Evolutionary conservation across 2,329 filamentous ascomycete species (phyloP).

Genomic region (Fusarium irregulare): DNA sequence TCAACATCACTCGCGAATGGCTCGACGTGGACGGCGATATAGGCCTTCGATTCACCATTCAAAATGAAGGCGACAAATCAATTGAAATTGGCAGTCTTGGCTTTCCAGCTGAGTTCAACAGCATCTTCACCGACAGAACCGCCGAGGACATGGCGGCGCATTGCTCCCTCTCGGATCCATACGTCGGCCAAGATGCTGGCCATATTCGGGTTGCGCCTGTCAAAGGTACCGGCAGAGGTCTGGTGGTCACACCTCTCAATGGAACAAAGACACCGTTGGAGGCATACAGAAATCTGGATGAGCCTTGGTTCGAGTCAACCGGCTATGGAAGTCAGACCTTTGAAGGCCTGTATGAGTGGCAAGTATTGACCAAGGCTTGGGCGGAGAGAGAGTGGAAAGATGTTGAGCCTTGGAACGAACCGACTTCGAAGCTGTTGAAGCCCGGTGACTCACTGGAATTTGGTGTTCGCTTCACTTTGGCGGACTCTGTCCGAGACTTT

Average conservation of each 20-base stretch:
- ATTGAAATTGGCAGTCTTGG: conserved; percentile 68
- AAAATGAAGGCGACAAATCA: conserved; percentile 54
- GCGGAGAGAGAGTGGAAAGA: conserved; percentile 66
- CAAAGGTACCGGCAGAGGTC: conserved; percentile 62
- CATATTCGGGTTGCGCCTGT: conserved; percentile 66
- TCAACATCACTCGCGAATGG: conserved; percentile 66
- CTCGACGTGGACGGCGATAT: conserved; percentile 60
- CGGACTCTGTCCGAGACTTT: conserved; percentile 58
- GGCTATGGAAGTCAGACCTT: conserved; percentile 66
- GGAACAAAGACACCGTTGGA: conserved; percentile 60
- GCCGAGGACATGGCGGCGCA: conserved; percentile 60
- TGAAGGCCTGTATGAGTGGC: conserved; percentile 72
- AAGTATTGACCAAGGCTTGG: conserved; percentile 64
- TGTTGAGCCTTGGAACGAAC: conserved; percentile 64
- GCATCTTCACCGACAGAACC: conserved; percentile 65
- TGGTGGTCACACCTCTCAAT: conserved; percentile 65
- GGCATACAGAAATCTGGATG: conserved; percentile 64
- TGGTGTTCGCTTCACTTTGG: conserved; percentile 64
- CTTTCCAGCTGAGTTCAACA: conserved; percentile 71
- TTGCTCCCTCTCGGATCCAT: conserved; percentile 69
- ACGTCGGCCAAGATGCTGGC: conserved; percentile 69
- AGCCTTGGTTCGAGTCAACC: conserved; percentile 54
- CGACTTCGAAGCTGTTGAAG: conserved; percentile 59
- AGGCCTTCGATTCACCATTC: conserved; percentile 62
- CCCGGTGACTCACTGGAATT: conserved; percentile 59